Evolutionary conservation across 257 asterid genomes (phyloP).

Genomic region (Plantago ovata): DNA sequence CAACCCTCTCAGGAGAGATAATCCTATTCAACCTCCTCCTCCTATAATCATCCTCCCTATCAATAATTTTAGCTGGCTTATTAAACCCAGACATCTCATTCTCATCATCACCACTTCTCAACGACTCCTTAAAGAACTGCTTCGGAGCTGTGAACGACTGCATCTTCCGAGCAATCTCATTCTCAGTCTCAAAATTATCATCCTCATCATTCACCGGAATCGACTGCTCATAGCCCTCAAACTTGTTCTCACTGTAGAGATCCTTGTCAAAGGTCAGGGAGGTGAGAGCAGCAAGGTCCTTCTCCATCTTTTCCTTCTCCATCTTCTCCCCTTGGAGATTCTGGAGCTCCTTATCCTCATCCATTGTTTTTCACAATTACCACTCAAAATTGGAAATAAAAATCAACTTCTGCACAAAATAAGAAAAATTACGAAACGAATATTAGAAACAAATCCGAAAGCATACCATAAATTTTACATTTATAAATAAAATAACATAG

Average conservation of each 20-base stretch:
- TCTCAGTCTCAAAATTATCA: slow-evolving; percentile 56
- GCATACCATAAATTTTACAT: no score
- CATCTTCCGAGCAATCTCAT: slow-evolving; percentile 70
- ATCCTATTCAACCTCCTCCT: slow-evolving; percentile 77
- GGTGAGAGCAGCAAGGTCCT: slow-evolving; percentile 68
- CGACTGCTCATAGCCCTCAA: slow-evolving; percentile 76
- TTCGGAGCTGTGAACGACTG: slow-evolving; percentile 80
- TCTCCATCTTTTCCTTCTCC: no score
- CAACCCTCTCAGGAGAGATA: slow-evolving; percentile 80
- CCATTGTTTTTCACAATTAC: no score
- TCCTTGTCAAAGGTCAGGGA: slow-evolving; percentile 77
- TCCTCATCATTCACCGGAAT: slow-evolving; percentile 85
- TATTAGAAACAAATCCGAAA: no score
- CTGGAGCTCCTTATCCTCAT: slow-evolving; percentile 62
- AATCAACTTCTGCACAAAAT: no score
- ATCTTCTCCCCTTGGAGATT: slow-evolving; percentile 70
- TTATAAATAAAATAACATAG: no score
- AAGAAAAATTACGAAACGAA: no score
- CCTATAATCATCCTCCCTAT: slow-evolving; percentile 81
- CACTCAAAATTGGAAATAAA: no score
- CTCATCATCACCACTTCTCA: slow-evolving; percentile 65
- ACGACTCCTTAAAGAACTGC: slow-evolving; percentile 63
- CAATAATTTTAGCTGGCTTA: slow-evolving; percentile 72
- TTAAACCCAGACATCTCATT: slow-evolving; percentile 65
- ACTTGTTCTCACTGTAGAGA: slow-evolving; percentile 52